Conservation (phyloP, 2,329 filamentous ascomycete species). For the Immersiporthe knoxdaviesiana region DNA sequence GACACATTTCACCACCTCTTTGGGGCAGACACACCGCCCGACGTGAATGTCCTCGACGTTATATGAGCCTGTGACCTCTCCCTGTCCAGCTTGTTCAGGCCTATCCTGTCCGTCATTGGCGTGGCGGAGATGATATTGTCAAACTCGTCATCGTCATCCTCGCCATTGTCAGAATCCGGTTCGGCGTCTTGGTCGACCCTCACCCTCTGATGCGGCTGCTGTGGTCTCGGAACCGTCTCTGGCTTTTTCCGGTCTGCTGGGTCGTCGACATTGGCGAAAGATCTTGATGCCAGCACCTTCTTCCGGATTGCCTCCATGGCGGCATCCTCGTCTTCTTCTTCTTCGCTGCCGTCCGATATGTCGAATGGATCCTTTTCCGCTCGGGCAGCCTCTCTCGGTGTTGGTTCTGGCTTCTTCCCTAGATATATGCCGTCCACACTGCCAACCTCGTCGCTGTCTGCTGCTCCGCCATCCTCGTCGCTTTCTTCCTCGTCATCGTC, state of each 20-base stretch:
- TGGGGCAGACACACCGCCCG: conserved; percentile 53
- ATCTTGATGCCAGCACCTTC: conserved; percentile 88
- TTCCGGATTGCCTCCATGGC: conserved; percentile 92
- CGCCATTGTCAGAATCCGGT: conserved; percentile 49
- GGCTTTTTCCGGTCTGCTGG: conserved; percentile 57
- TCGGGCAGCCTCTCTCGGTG: conserved; percentile 32
- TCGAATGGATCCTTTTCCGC: conserved; percentile 69
- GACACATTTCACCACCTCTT: conserved; percentile 45
- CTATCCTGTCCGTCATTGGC: conserved; percentile 83
- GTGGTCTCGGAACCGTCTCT: conserved; percentile 65
- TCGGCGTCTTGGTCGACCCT: conserved; percentile 72
- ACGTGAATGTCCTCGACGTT: conserved; percentile 56
- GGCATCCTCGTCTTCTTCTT: conserved; percentile 81
- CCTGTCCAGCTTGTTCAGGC: conserved; percentile 61
- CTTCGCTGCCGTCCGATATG: conserved; percentile 77
- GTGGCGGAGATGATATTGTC: conserved; percentile 93
- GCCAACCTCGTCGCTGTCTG: conserved; percentile 46
- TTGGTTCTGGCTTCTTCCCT: conserved; percentile 53
- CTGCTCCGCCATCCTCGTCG: conserved; percentile 48
- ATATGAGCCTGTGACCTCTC: conserved; percentile 53
- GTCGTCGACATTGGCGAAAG: conserved; percentile 68
- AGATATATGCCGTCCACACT: conserved; percentile 63
- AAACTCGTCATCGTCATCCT: conserved; percentile 75
- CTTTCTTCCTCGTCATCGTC: conserved; percentile 52
- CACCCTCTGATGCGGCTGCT: conserved; percentile 61